phyloP scores from a whole-genome alignment of 2,329 filamentous ascomycete genomes.

The Paraphaeosphaeria minitans region DNA sequence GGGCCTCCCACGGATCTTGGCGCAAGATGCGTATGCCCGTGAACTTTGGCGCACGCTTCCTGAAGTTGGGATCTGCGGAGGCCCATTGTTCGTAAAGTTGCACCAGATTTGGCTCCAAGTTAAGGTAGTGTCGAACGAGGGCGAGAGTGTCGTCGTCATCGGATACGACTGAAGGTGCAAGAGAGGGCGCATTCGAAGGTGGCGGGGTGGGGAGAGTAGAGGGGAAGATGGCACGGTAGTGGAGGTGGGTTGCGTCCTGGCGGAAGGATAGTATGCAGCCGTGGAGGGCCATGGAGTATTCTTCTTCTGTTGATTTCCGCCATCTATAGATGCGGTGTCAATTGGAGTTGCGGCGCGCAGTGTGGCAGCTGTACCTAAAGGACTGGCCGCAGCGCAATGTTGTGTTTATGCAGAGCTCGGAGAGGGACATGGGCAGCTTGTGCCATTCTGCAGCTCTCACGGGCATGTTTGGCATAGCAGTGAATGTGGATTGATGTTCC shows the following conservation, averaged over 20 bases:
- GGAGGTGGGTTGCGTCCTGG: conserved; percentile 77
- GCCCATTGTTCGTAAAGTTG: conserved; percentile 88
- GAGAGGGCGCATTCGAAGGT: conserved; percentile 43
- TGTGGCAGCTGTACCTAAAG: conserved; percentile 63
- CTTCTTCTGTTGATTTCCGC: conserved; percentile 77
- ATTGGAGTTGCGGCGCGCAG: neutral
- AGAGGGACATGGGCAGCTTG: conserved; percentile 79
- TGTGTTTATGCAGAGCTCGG: conserved; percentile 92
- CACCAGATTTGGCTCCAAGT: conserved; percentile 76
- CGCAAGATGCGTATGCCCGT: conserved; percentile 88
- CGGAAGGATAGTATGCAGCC: conserved; percentile 84
- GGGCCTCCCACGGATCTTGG: conserved; percentile 94
- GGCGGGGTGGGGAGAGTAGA: conserved; percentile 45
- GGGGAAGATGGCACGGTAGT: conserved; percentile 76
- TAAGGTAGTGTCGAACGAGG: conserved; percentile 84
- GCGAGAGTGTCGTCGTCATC: conserved; percentile 72
- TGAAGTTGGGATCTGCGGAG: conserved; percentile 82
- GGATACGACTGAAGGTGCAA: conserved; percentile 34
- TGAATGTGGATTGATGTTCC: conserved; percentile 2
- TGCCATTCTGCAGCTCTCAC: conserved; percentile 76
- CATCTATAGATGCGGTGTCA: conserved; percentile 61
- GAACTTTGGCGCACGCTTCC: conserved; percentile 83
- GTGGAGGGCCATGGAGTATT: conserved; percentile 88
- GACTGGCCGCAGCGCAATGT: conserved; percentile 94
- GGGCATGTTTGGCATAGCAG: conserved; percentile 42